Conservation (phyloP, 345 rosid genomes). For the Camelina laxa region DNA sequence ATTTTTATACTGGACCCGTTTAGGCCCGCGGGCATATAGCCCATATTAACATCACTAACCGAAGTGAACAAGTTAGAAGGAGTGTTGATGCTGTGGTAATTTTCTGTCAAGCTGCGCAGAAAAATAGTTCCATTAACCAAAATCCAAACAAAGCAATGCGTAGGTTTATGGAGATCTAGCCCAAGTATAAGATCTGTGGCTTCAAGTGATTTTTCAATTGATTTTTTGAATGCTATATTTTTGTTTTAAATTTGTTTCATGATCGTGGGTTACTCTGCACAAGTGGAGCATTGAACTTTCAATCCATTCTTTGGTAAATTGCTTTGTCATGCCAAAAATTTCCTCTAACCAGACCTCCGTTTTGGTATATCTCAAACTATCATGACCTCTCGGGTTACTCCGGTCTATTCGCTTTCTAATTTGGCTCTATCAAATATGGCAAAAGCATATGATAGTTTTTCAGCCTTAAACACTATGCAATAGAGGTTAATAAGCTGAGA, state of each 20-base stretch:
- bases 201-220: slow-evolving; percentile 21
- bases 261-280: slow-evolving; percentile 35
- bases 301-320: slow-evolving; percentile 33
- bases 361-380: not conserved
- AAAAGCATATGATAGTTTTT: not conserved
- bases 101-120: slow-evolving; percentile 2
- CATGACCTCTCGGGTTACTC: not conserved
- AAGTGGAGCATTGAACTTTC: slow-evolving; percentile 26
- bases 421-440: not conserved
- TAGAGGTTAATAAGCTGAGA: too few relatives aligned
- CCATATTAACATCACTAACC: not conserved
- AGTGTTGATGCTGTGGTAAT: slow-evolving; percentile 28
- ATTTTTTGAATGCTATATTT: slow-evolving; percentile 21
- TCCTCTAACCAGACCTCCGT: not conserved
- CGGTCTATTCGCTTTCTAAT: not conserved
- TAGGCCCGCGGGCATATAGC: too few relatives aligned
- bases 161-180: slow-evolving; percentile 20
- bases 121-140: slow-evolving; percentile 32
- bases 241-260: not conserved
- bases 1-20: too few relatives aligned
- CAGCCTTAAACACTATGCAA: too few relatives aligned
- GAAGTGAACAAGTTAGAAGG: slow-evolving; percentile 55
- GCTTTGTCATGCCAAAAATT: not conserved
- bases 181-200: slow-evolving; percentile 16
- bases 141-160: slow-evolving; percentile 10